Evolutionary conservation across 1,139 yeast genomes (phyloP).

Genomic region (Suhomyces choctaworum): DNA sequence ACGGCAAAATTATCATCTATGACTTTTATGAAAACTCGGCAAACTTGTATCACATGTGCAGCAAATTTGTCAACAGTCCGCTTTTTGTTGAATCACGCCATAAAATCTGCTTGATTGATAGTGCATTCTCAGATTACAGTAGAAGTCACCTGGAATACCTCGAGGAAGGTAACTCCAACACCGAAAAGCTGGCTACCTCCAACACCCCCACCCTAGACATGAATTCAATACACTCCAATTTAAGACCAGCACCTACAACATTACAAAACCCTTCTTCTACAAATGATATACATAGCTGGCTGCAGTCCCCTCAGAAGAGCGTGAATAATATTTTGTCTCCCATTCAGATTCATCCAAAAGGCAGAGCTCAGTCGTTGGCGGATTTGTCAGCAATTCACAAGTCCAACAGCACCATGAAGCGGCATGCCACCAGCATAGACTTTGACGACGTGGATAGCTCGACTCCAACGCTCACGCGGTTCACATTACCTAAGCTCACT

Average conservation of each 20-base stretch:
- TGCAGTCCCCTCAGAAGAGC: not conserved
- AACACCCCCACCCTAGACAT: not conserved
- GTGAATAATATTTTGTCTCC: conserved; percentile 12
- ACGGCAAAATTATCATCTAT: conserved; percentile 29
- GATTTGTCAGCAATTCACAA: conserved; percentile 4
- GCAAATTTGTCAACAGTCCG: conserved; percentile 44
- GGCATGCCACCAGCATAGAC: conserved; percentile 9
- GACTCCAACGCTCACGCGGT: conserved; percentile 34
- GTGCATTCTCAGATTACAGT: conserved; percentile 35
- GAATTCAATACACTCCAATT: conserved; percentile 2
- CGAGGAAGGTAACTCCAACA: conserved; percentile 15
- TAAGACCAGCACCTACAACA: conserved; percentile 9
- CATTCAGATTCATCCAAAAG: conserved; percentile 7
- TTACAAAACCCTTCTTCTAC: conserved; percentile 8
- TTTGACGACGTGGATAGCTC: conserved; percentile 16
- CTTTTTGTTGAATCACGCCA: conserved; percentile 28
- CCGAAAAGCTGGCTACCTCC: not conserved
- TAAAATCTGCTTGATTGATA: conserved; percentile 32
- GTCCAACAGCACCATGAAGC: conserved; percentile 8
- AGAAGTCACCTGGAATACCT: conserved; percentile 21
- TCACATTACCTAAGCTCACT: conserved; percentile 26
- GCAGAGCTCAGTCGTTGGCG: conserved; percentile 8
- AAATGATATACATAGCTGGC: conserved; percentile 3
- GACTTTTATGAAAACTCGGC: conserved; percentile 36
- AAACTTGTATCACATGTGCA: conserved; percentile 46